Evolutionary conservation across 106 monocot species (phyloP).

Genomic region (Allium sativum): DNA sequence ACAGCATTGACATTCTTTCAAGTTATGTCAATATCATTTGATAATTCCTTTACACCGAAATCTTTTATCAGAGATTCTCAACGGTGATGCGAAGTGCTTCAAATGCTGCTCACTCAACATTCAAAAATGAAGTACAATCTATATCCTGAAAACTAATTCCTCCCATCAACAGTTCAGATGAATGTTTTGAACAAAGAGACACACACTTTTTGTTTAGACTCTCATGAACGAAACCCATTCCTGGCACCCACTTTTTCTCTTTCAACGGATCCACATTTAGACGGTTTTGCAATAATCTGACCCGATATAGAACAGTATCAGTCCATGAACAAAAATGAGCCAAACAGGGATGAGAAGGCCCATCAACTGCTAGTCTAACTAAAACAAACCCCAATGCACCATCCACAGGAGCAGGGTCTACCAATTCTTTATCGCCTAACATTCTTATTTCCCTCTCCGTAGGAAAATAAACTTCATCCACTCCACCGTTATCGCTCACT

Average conservation of each 20-base stretch:
- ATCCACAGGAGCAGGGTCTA: slow-evolving; percentile 87
- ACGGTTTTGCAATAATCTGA: slow-evolving; percentile 79
- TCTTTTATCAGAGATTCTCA: background rate
- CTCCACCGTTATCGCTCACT: slow-evolving; percentile 31
- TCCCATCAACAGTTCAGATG: slow-evolving; percentile 66
- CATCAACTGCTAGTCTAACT: slow-evolving; percentile 47
- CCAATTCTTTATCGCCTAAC: slow-evolving; percentile 71
- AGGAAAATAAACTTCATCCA: slow-evolving; percentile 45
- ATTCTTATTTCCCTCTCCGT: slow-evolving; percentile 86
- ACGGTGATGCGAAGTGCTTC: background rate
- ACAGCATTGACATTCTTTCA: background rate
- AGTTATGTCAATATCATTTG: background rate
- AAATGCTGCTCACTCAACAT: slow-evolving; percentile 26
- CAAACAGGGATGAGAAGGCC: slow-evolving; percentile 31
- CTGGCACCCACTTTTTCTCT: slow-evolving; percentile 74
- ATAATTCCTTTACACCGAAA: background rate
- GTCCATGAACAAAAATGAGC: slow-evolving; percentile 77
- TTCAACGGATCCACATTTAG: slow-evolving; percentile 84
- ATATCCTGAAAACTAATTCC: slow-evolving; percentile 71
- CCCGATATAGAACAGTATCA: slow-evolving; percentile 56
- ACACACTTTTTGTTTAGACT: slow-evolving; percentile 82
- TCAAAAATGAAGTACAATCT: slow-evolving; percentile 65
- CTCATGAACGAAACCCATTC: slow-evolving; percentile 84
- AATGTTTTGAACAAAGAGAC: slow-evolving; percentile 73
- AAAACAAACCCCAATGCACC: slow-evolving; percentile 67